Percentiles rank a stretch among this genome's conserved stretches.
Conservation (phyloP, 768 basidiomycete species). For the Lactifluus volemus region DNA sequence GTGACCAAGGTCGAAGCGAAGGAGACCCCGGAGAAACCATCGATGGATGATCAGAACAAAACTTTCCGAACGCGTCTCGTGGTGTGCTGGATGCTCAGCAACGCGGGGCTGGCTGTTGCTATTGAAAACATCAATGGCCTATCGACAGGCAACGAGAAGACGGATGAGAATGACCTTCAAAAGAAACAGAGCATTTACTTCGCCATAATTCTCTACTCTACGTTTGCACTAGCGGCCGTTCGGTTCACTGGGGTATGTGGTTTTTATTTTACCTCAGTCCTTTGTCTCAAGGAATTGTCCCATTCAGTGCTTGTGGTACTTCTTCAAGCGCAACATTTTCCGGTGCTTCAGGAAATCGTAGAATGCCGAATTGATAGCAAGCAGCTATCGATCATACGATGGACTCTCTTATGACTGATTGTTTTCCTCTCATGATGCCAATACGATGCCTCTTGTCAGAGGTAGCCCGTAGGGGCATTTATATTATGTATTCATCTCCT, state of each 20-base stretch:
- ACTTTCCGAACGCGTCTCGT: constrained; percentile 90
- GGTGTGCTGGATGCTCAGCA: constrained; percentile 69
- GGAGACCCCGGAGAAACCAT: constrained; percentile 69
- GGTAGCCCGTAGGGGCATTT: neutral
- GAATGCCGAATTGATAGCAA: constrained; percentile 16
- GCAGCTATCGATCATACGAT: neutral
- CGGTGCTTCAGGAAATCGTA: constrained; percentile 70
- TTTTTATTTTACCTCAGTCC: neutral
- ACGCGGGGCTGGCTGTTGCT: constrained; percentile 61
- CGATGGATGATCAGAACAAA: constrained; percentile 81
- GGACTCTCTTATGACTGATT: constrained; percentile 4
- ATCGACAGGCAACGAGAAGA: constrained; percentile 27
- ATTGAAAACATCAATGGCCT: constrained; percentile 71
- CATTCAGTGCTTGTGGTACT: constrained; percentile 69
- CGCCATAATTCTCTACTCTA: constrained; percentile 69
- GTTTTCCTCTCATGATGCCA: neutral
- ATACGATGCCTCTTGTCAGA: neutral
- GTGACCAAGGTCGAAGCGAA: constrained; percentile 63
- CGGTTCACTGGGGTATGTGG: constrained; percentile 67
- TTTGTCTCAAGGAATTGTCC: neutral
- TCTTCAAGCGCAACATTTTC: constrained; percentile 77
- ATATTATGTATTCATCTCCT: constrained; percentile 7
- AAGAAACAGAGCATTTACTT: constrained; percentile 58
- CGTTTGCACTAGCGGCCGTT: constrained; percentile 61
- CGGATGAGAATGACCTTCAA: constrained; percentile 34